Evolutionary conservation across 177 flowering plant genomes (phyloP), one percentile per base, ranked within the genome.

Genomic region (Tripterygium wilfordii): DNA sequence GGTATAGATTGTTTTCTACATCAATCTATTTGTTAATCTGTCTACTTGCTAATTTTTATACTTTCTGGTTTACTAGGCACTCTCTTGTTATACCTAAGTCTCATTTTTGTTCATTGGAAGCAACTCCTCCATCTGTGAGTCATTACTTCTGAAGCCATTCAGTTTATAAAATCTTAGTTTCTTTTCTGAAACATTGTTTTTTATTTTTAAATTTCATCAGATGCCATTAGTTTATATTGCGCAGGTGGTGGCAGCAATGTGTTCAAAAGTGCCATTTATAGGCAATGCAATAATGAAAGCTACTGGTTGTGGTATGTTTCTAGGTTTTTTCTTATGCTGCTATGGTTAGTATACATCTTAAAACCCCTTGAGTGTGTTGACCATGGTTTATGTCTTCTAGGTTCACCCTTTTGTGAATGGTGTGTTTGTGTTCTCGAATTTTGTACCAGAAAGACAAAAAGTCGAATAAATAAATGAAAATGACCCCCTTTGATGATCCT

Each of bases 161-260:
- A 18, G 18, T 15, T 28, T 12, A 5, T 22, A 36, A 12, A 32
- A 2, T 30, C 9, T 2, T 35, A 35, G 14, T 35, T 15, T 30
- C 12, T 30, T 30, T 30, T 12, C 33, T 30, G 12, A 12, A 12
- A 12, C 12, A 6, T 30, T 30, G 12, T 30, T 6, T 7, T 7
- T 6, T 12, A 30, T 30, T 6, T 30, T 12, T 30, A 3, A 5
- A 35, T 15, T 35, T 5, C 16, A 3, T 5, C 38, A 6, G 14
- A 5, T 35, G 38, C 15, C 16, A 35, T 10, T 4, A 3, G 38
- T 37, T 5, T 40, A 23, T n/a, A 29, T 48, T 43, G 8, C 61
- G 61, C 80, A 92, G 98, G 84, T 92, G 42, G 75, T 92, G 22
- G 96, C 85, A 51, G 86, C 94, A 48, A 92, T 88, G 96, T 83